Conservation (phyloP, 352 stramenopile species). For the Phytophthora multivora region DNA sequence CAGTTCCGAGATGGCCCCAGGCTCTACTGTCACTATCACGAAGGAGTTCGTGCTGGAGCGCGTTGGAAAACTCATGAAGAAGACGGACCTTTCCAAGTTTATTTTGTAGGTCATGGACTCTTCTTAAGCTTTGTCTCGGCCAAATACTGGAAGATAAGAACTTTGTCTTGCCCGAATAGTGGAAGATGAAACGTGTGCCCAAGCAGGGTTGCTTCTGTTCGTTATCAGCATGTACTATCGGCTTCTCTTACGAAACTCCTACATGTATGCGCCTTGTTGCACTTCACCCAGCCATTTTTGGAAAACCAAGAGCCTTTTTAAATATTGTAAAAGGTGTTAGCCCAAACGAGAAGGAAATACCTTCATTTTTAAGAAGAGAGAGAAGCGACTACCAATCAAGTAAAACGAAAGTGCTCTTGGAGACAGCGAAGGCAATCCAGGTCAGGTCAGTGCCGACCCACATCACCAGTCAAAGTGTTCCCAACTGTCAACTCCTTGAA, state of each 20-base stretch:
- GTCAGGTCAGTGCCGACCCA: too few relatives aligned
- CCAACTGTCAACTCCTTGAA: not conserved
- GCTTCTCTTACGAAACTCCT: too few relatives aligned
- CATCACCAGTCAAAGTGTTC: not conserved
- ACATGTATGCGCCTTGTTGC: too few relatives aligned
- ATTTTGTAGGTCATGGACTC: conserved; percentile 91
- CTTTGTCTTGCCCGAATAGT: conserved; percentile 18
- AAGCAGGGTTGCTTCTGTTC: not conserved
- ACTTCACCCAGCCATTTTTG: too few relatives aligned
- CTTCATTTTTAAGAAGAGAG: too few relatives aligned
- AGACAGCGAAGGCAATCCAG: too few relatives aligned
- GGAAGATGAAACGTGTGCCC: conserved; percentile 23
- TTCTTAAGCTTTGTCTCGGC: conserved; percentile 3
- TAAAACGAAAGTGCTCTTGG: too few relatives aligned
- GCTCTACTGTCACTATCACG: conserved; percentile 90
- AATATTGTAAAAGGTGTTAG: too few relatives aligned
- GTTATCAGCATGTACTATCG: too few relatives aligned
- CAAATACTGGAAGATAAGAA: conserved; percentile 33
- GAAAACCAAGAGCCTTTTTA: too few relatives aligned
- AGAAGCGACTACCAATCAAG: too few relatives aligned
- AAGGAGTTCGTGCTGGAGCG: conserved; percentile 95
- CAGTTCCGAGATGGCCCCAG: conserved; percentile 90
- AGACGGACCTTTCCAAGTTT: conserved; percentile 97
- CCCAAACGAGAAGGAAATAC: too few relatives aligned
- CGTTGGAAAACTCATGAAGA: conserved; percentile 94